These are phyloP conservation scores for Fusarium poae DNA, from an alignment of 2,329 filamentous ascomycete species.

Conservation along the genomic window DNA sequence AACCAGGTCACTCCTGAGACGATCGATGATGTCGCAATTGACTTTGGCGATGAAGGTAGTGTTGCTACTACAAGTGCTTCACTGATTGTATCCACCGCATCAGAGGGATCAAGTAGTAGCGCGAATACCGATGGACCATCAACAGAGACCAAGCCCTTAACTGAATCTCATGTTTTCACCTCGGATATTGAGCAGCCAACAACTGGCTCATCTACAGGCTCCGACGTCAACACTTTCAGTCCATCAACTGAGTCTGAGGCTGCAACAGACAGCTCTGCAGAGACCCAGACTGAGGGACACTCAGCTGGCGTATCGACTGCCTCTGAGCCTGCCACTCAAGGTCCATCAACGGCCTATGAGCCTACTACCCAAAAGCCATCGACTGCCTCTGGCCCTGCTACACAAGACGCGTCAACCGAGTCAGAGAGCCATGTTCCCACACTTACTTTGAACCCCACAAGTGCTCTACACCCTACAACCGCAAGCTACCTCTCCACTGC, in stretches of 20 bases:
- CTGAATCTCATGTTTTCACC: not conserved
- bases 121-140: not conserved
- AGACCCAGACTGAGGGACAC: not conserved
- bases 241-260: not conserved
- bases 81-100: rapidly evolving
- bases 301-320: not conserved
- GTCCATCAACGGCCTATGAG: not conserved
- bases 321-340: not conserved
- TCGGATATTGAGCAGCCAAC: not conserved
- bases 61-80: not conserved
- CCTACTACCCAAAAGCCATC: not conserved
- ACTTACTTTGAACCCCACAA: not conserved
- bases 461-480: rapidly evolving
- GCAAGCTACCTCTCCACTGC: not conserved
- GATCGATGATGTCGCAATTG: constrained; percentile 23
- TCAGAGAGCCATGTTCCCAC: not conserved
- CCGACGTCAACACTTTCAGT: not conserved
- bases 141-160: not conserved
- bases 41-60: constrained; percentile 3
- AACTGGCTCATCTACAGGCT: not conserved
- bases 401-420: not conserved
- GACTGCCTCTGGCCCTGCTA: not conserved
- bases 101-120: rapidly evolving
- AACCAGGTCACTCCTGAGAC: constrained; percentile 38
- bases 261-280: rapidly evolving